Conservation (phyloP, 805 yeast species). For the Metschnikowia noctiluminum region DNA sequence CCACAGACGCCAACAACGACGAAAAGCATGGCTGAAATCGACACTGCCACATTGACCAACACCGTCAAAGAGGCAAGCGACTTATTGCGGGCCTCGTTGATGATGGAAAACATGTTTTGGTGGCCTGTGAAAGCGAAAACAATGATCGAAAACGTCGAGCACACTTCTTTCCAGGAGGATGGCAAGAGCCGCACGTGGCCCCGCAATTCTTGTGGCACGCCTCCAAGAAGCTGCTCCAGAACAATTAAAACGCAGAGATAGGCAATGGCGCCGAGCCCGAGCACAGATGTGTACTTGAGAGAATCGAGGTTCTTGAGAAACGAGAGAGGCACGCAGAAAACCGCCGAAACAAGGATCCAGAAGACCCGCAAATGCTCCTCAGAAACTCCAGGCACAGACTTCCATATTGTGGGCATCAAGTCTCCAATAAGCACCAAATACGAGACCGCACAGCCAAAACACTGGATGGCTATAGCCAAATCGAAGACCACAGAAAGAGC, state of each 20-base stretch:
- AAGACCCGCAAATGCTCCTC: constrained; percentile 40
- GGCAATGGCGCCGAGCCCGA: constrained; percentile 77
- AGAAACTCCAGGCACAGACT: constrained; percentile 20
- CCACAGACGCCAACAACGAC: constrained; percentile 76
- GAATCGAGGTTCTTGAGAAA: constrained; percentile 76
- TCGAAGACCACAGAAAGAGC: constrained; percentile 64
- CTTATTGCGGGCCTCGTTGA: constrained; percentile 70
- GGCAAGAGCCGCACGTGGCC: constrained; percentile 35
- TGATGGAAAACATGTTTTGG: constrained; percentile 87
- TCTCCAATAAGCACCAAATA: constrained; percentile 76
- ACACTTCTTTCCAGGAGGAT: constrained; percentile 47
- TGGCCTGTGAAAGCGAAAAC: constrained; percentile 96
- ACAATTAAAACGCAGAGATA: constrained; percentile 74
- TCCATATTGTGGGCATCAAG: constrained; percentile 59
- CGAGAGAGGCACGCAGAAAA: constrained; percentile 57
- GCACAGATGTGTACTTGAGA: constrained; percentile 76
- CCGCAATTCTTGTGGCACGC: constrained; percentile 35
- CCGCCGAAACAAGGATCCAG: constrained; percentile 55
- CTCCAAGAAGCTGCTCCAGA: constrained; percentile 61
- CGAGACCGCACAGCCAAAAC: constrained; percentile 73
- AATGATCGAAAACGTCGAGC: constrained; percentile 77
- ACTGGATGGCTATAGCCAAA: constrained; percentile 68
- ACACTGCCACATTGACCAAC: constrained; percentile 53
- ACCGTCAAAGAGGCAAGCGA: constrained; percentile 44
- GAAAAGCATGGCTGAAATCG: constrained; percentile 60